phyloP scores from a whole-genome alignment of 2,329 filamentous ascomycete genomes.

The Alternaria longipes region DNA sequence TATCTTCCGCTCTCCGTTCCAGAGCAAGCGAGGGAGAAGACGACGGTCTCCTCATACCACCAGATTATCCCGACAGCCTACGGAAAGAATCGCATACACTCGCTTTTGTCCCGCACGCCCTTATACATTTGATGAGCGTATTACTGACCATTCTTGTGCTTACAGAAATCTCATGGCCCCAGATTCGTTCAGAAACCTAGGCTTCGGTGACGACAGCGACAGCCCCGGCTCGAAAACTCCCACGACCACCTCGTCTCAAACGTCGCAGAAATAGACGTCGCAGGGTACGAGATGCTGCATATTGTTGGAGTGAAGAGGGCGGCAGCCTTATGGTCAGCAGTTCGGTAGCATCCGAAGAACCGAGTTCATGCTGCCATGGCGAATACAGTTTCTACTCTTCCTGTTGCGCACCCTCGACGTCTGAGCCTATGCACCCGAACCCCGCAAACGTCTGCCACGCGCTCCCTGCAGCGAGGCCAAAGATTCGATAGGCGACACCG shows the following conservation, averaged over 20 bases:
- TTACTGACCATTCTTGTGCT: conserved; percentile 31
- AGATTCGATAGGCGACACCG: too few species aligned
- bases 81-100: conserved; percentile 18
- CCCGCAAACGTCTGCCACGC: conserved; percentile 2
- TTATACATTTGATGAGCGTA: conserved; percentile 13
- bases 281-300: conserved; percentile 30
- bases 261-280: conserved; percentile 37
- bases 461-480: conserved; percentile 5
- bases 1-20: neutral
- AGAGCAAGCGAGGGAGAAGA: conserved; percentile 28
- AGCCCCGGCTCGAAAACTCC: neutral
- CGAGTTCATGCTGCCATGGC: conserved; percentile 21
- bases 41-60: neutral
- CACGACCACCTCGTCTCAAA: conserved; percentile 39
- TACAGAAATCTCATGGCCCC: conserved; percentile 88
- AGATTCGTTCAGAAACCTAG: conserved; percentile 94
- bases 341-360: conserved; percentile 44
- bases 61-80: conserved; percentile 27
- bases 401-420: conserved; percentile 14
- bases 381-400: conserved; percentile 13
- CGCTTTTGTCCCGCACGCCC: conserved; percentile 7
- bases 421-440: conserved; percentile 17
- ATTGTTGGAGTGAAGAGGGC: conserved; percentile 32
- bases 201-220: conserved; percentile 69
- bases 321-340: conserved; percentile 25